phyloP scores from a whole-genome alignment of 805 yeast species.

The Jamesozyma hellenica region DNA sequence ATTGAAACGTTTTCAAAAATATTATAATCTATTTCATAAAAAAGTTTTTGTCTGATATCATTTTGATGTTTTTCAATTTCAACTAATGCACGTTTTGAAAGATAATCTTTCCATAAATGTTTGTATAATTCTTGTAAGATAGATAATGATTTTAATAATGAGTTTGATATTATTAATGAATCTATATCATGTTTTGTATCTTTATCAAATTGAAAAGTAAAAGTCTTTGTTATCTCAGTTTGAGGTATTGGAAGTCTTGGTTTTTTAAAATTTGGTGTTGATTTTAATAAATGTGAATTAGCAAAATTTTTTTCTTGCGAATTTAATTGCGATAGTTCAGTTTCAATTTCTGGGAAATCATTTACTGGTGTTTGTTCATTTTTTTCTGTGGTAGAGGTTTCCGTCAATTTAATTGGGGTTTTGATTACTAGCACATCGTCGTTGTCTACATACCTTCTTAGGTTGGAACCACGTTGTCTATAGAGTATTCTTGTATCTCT shows the following conservation, averaged over 20 bases:
- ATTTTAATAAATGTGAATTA: no score
- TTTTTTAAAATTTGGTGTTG: no score
- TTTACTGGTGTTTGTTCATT: constrained; percentile 1
- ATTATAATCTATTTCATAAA: constrained; percentile 21
- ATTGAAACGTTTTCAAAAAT: constrained; percentile 16
- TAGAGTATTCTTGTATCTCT: constrained; percentile 23
- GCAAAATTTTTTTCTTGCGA: not conserved
- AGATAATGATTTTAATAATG: constrained; percentile 20
- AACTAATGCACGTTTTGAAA: constrained; percentile 19
- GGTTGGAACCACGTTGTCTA: constrained; percentile 27
- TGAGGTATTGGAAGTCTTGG: not conserved
- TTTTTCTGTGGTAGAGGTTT: no score
- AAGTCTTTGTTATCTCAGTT: not conserved
- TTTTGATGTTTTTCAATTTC: constrained; percentile 14
- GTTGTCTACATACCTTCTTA: constrained; percentile 17
- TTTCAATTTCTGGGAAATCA: not conserved
- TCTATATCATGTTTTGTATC: constrained; percentile 5
- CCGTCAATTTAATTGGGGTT: constrained; percentile 8
- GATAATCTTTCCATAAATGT: constrained; percentile 14
- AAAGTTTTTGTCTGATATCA: constrained; percentile 10
- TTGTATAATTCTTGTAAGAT: constrained; percentile 14
- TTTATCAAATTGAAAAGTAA: not conserved
- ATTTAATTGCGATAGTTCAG: not conserved
- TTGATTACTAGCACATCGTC: constrained; percentile 14
- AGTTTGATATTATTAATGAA: constrained; percentile 19